Evolutionary conservation across 805 yeast species (phyloP).

Genomic region (Scheffersomyces lignosus): DNA sequence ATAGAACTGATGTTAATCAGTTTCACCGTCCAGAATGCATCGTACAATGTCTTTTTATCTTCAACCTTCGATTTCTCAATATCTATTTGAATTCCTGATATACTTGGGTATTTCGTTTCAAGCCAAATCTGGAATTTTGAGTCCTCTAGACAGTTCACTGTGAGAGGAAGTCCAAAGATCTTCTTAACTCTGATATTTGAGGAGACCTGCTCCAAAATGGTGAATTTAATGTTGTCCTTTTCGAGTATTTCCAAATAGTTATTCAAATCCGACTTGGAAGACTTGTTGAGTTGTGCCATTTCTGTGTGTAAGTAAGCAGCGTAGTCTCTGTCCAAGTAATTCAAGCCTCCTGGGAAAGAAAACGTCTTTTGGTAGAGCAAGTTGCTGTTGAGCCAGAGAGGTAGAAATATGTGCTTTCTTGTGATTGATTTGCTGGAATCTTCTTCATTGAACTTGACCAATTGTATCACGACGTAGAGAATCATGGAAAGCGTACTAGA

Average conservation of each 20-base stretch:
- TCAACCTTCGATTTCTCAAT: constrained; percentile 9
- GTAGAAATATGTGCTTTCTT: constrained; percentile 16
- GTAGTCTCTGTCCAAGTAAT: constrained; percentile 24
- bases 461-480: constrained; percentile 20
- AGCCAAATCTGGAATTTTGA: constrained; percentile 29
- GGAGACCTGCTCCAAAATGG: constrained; percentile 26
- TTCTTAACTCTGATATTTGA: constrained; percentile 20
- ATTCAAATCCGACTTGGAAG: constrained; percentile 6
- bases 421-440: constrained; percentile 5
- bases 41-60: constrained; percentile 3
- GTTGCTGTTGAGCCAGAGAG: constrained; percentile 28
- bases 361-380: constrained; percentile 23
- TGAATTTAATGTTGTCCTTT: constrained; percentile 23
- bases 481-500: constrained; percentile 26
- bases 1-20: constrained; percentile 21
- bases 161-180: constrained; percentile 30
- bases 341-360: constrained; percentile 25
- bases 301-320: constrained; percentile 12
- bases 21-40: constrained; percentile 26
- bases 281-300: constrained; percentile 12
- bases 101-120: constrained; percentile 26
- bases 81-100: constrained; percentile 28
- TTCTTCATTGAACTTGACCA: constrained; percentile 9
- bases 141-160: constrained; percentile 8
- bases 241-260: constrained; percentile 15